These are phyloP conservation scores for Fistulifera pelliculosa DNA, from an alignment of 108 stramenopile species.

Conservation along the genomic window DNA sequence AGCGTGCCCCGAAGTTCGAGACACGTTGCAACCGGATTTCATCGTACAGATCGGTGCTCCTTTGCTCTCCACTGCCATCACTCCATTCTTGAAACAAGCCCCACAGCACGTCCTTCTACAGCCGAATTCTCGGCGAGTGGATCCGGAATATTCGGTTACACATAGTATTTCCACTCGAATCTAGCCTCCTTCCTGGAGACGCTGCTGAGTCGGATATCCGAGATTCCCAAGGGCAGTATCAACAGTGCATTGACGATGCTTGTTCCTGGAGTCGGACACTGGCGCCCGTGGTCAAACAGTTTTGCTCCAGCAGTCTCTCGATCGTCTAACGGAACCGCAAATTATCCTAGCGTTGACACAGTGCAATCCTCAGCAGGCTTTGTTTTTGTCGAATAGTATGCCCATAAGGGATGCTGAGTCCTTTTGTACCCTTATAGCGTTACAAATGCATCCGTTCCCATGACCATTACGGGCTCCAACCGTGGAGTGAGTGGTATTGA, in stretches of 20 bases:
- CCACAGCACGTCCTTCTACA: slow-evolving; percentile 60
- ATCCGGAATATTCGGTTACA: slow-evolving; percentile 61
- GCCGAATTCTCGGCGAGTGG: slow-evolving; percentile 41
- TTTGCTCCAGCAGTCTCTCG: slow-evolving; percentile 31
- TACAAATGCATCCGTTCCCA: slow-evolving; percentile 7
- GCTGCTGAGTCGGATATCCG: slow-evolving; percentile 1
- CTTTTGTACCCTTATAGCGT: slow-evolving; percentile 53
- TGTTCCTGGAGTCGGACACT: slow-evolving; percentile 53
- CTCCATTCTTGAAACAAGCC: slow-evolving; percentile 32
- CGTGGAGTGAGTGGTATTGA: slow-evolving; percentile 93
- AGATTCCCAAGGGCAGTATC: not conserved
- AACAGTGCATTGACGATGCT: slow-evolving; percentile 57
- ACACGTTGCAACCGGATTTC: slow-evolving; percentile 71
- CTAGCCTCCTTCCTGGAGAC: slow-evolving; percentile 28
- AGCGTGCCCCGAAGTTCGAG: slow-evolving; percentile 43
- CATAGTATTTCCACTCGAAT: slow-evolving; percentile 48
- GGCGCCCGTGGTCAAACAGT: slow-evolving; percentile 41
- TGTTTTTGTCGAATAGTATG: slow-evolving; percentile 87
- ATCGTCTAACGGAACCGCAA: slow-evolving; percentile 70
- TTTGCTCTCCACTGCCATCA: slow-evolving; percentile 71
- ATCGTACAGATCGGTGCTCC: slow-evolving; percentile 82
- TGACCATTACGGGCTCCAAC: slow-evolving; percentile 53
- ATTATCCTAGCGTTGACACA: slow-evolving; percentile 51
- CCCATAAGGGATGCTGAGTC: slow-evolving; percentile 86
- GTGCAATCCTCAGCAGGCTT: slow-evolving; percentile 7